Evolutionary conservation across 73 alveolate genomes (phyloP).

Genomic region (Tetrahymena malaccensis): DNA sequence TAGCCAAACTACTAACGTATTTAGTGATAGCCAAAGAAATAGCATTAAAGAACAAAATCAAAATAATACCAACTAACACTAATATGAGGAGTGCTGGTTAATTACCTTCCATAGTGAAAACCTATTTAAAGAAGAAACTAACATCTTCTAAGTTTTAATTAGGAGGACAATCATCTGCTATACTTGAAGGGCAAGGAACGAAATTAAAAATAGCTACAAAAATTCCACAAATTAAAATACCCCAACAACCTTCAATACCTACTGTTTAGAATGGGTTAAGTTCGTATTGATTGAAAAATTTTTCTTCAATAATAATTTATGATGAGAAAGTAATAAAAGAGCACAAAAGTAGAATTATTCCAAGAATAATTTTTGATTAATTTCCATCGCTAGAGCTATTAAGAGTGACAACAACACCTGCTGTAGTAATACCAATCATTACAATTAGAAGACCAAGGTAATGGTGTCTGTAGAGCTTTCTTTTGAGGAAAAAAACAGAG

Average conservation of each 20-base stretch:
- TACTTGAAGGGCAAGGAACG: conserved; percentile 47
- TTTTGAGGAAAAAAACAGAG: conserved; percentile 59
- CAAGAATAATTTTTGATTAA: not conserved
- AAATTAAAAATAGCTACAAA: conserved; percentile 61
- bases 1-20: conserved; percentile 75
- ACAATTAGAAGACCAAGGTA: conserved; percentile 54
- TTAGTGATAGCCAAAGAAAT: conserved; percentile 73
- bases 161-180: conserved; percentile 29
- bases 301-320: conserved; percentile 77
- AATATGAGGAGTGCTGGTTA: conserved; percentile 34
- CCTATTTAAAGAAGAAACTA: conserved; percentile 53
- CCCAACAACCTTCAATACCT: conserved; percentile 93
- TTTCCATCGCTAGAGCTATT: conserved; percentile 30
- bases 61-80: conserved; percentile 27
- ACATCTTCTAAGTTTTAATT: conserved; percentile 42
- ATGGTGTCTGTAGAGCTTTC: conserved; percentile 63
- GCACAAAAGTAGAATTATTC: not conserved
- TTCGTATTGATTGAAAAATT: conserved; percentile 56
- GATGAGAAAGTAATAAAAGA: conserved; percentile 59
- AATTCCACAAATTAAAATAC: conserved; percentile 44
- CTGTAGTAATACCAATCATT: conserved; percentile 59
- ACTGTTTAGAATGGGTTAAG: conserved; percentile 81
- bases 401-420: conserved; percentile 56
- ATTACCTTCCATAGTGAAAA: conserved; percentile 45
- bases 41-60: conserved; percentile 65